These are phyloP conservation scores for Cairneyella variabilis DNA, from an alignment of 495 filamentous ascomycete species.

Conservation along the genomic window DNA sequence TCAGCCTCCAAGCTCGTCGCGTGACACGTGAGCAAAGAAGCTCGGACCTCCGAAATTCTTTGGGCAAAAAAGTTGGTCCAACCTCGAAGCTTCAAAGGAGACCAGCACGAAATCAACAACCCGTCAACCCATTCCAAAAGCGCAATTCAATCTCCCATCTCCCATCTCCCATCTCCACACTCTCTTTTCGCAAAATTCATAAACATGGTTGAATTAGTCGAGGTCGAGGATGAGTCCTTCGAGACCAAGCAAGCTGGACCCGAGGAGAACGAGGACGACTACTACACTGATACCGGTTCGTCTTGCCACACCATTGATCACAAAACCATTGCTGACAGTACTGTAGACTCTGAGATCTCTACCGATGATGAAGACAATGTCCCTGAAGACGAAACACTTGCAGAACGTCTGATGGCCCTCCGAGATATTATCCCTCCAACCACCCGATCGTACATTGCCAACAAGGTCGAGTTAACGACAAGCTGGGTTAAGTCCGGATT, in stretches of 20 bases:
- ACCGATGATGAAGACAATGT: conserved; percentile 49
- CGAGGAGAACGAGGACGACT: conserved; percentile 73
- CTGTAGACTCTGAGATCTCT: conserved; percentile 61
- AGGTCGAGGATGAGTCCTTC: conserved; percentile 96
- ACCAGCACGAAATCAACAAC: neutral
- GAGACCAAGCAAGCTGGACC: conserved; percentile 64
- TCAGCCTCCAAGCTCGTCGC: no score
- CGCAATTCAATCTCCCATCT: neutral
- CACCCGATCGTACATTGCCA: conserved; percentile 64
- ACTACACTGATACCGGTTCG: conserved; percentile 87
- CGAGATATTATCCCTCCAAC: conserved; percentile 88
- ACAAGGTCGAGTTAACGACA: conserved; percentile 53
- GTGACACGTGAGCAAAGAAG: no score
- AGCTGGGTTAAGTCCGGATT: conserved; percentile 58
- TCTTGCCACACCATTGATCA: conserved; percentile 1
- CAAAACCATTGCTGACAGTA: conserved; percentile 19
- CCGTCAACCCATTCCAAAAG: no score
- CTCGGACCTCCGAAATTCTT: no score
- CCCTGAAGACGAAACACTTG: conserved; percentile 53
- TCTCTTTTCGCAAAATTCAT: neutral
- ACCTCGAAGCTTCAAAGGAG: conserved; percentile 4
- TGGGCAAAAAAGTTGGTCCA: conserved; percentile 10
- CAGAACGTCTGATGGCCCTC: conserved; percentile 79
- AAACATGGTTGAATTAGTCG: conserved; percentile 93
- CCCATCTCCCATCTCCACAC: neutral